Evolutionary conservation across 2,329 filamentous ascomycete genomes (phyloP).

Genomic region (Trichophyton schoenleinii): DNA sequence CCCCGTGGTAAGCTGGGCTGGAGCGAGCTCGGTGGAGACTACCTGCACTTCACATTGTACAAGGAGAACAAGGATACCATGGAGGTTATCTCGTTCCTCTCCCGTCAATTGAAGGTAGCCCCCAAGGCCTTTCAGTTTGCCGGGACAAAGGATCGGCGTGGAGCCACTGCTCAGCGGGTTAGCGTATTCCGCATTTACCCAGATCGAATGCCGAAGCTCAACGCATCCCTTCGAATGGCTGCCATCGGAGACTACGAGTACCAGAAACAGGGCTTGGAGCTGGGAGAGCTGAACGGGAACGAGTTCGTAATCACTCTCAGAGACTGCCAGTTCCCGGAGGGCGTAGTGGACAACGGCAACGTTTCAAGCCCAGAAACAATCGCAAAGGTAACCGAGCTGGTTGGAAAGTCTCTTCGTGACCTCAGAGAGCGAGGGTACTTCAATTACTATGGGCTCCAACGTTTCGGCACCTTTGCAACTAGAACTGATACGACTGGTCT

Average conservation of each 20-base stretch:
- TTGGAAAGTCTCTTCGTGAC: constrained; percentile 47
- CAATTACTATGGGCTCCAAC: constrained; percentile 96
- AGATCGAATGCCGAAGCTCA: constrained; percentile 53
- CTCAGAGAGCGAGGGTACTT: constrained; percentile 71
- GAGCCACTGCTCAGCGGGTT: constrained; percentile 71
- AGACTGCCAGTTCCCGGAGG: constrained; percentile 56
- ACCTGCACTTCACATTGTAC: constrained; percentile 81
- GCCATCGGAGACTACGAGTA: constrained; percentile 71
- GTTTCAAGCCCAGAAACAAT: constrained; percentile 33
- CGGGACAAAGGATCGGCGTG: constrained; percentile 82
- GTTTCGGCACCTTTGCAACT: constrained; percentile 78
- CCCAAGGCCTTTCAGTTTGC: constrained; percentile 65
- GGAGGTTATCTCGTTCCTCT: constrained; percentile 70
- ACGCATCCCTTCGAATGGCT: constrained; percentile 48
- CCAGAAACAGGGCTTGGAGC: constrained; percentile 54
- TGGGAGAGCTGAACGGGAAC: constrained; percentile 78
- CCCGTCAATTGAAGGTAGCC: constrained; percentile 56
- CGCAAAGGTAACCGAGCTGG: constrained; percentile 35
- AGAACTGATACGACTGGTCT: constrained; percentile 77
- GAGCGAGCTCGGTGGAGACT: constrained; percentile 61
- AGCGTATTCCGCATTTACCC: constrained; percentile 51
- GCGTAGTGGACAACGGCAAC: constrained; percentile 12
- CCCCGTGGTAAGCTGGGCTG: constrained; percentile 41
- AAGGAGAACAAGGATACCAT: constrained; percentile 97
- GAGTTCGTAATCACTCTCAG: constrained; percentile 88